Base-by-base conservation (phyloP, 2,329 filamentous ascomycete genomes). In the Paramyrothecium roridum region DNA sequence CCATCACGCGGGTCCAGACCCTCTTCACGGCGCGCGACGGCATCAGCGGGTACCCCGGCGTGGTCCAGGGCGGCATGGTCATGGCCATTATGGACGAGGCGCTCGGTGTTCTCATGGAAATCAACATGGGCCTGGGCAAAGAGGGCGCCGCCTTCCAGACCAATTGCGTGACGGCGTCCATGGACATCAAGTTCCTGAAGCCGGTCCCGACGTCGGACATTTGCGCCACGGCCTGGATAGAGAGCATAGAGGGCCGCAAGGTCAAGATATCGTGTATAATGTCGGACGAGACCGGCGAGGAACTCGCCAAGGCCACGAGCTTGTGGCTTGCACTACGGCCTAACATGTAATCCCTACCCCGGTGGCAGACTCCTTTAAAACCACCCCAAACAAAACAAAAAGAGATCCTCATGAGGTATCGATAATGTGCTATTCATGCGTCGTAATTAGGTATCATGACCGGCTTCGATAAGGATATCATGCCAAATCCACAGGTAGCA, bases 31-130 rank as follows among this genome's bases (percentile, higher is more conserved):
- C 75, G 8, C 70, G 70, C 1, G 59, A 65, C 2, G 72, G 70
- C 2, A 59, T 75, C 6, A 67, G 64, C 8, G 71, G 74, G 2
- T 70, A 67, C 34, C 60, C 65, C 1, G 61, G 61, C 8, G 56
- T 74, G 11, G 57, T 73, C 2, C 73, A 76, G 53, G 73, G 73
- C 8, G 73, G 73, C 12, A 58, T 74, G 48, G 62, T 65, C 10
- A 67, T 67, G 37, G 61, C 72, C 6, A 57, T 76, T 53, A 56
- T 72, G 22, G 73, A 76, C 50, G 73, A 76, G 64, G 59, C 67
- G 6, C 68, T 73, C 59, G 71, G 72, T 3, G 61, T 63, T 2
- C 55, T 76, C 19, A 66, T 70, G 21, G 72, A 75, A 51, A 59
- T 74, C 8, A 76, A 76, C 26, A 54, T 59, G 20, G 66, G 65